Evolutionary conservation across 2,329 filamentous ascomycete species (phyloP), one percentile per base, ranked within the genome.

Genomic region (Plenodomus tracheiphilus): DNA sequence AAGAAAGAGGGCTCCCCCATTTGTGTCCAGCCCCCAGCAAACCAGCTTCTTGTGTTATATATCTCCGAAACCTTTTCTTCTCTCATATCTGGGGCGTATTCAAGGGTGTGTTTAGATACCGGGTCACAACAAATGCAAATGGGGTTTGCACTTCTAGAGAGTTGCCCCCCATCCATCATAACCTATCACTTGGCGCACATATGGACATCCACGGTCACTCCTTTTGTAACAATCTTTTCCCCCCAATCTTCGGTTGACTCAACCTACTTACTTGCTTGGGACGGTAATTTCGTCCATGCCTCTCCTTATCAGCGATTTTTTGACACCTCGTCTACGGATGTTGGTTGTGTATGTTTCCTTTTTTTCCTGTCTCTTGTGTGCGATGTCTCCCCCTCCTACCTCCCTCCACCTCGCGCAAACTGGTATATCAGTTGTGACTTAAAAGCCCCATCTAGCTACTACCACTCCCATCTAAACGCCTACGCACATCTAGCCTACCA

Each of bases 31-130:
- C 28, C 28, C 28, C 28, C 28, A 32, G 28, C 28, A 32, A 32
- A 15, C 11, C 35, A 37, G 16, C 35, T 51, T 50, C 47, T 48
- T 54, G 56, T 59, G 53, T 56, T 53, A 56, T 56, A 59, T 59
- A 59, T 54, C 45, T 52, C 49, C 45, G 18, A 20, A 47, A 32
- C 28, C 11, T 32, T 15, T 32, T 8, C 18, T 37, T 37, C 18
- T 37, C 35, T 37, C 16, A 37, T 37, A 20, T 37, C 28, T 32
- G 28, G 35, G 10, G 35, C 35, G 16, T 37, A 28, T 47, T 51
- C 35, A 18, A 37, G 16, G 35, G 35, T 37, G 35, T 32, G 28
- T 32, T 37, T 37, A 37, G 35, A 37, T 37, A 37, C 16, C 35
- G 16, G 35, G 35, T 20, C 35, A 37, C 16, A 17, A 18, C 35